phyloP scores from a whole-genome alignment of 805 yeast species.

The Candida maris region DNA sequence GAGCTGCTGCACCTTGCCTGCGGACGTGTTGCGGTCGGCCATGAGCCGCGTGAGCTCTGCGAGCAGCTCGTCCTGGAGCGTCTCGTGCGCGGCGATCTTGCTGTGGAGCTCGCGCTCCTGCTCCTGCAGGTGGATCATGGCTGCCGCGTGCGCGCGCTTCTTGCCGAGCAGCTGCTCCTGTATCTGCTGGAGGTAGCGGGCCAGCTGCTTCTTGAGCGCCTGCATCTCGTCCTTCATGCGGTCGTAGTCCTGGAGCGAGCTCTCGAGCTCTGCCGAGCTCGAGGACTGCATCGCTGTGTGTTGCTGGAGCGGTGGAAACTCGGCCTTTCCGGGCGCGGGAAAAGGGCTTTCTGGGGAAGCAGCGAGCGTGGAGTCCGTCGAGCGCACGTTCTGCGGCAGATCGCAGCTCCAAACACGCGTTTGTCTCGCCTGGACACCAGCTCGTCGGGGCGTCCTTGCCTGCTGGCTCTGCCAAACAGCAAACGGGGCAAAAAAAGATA shows the following conservation, averaged over 20 bases:
- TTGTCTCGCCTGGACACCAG: too few relatives aligned
- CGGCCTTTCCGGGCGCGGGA: neutral
- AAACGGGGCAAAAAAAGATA: too few relatives aligned
- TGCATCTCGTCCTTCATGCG: conserved; percentile 22
- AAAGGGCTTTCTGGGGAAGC: neutral
- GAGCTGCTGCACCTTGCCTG: conserved; percentile 38
- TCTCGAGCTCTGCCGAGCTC: conserved; percentile 15
- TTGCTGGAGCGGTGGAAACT: neutral
- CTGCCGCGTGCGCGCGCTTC: conserved; percentile 21
- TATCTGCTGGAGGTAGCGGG: conserved; percentile 11
- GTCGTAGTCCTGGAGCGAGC: conserved; percentile 21
- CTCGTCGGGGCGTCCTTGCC: too few relatives aligned
- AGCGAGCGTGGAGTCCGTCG: too few relatives aligned
- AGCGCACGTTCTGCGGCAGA: too few relatives aligned
- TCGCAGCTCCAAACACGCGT: too few relatives aligned
- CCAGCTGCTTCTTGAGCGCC: conserved; percentile 15
- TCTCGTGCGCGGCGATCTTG: conserved; percentile 17
- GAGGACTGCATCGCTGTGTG: conserved; percentile 10
- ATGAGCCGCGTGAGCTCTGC: conserved; percentile 20
- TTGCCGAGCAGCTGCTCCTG: conserved; percentile 20
- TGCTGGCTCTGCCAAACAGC: too few relatives aligned
- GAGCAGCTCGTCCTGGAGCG: conserved; percentile 17
- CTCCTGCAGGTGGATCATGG: conserved; percentile 20
- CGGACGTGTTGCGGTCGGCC: conserved; percentile 30
- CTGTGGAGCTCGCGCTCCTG: conserved; percentile 17